Evolutionary conservation across 2,329 filamentous ascomycete species (phyloP), one percentile per base, ranked within the genome.

Genomic region (Ascochyta pisi): DNA sequence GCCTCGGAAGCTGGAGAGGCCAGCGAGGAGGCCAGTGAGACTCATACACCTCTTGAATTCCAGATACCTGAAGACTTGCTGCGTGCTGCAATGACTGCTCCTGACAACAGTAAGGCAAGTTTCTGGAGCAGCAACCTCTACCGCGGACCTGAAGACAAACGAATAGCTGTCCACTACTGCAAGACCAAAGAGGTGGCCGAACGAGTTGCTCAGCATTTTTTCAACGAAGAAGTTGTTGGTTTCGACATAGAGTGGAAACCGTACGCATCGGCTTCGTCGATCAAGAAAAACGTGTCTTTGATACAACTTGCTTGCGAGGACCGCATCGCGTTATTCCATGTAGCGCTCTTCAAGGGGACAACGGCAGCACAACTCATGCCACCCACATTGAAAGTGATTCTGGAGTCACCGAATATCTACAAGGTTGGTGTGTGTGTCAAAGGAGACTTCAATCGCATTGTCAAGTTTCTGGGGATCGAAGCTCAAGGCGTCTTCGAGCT

Each of bases 161-260:
- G 81, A 50, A 83, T 91, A 41, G 84, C 81, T 49, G 85, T 94
- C 0, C 90, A 96, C 72, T 96, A 96, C 71, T 96, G 92, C 78
- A 85, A 78, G 41, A 88, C 80, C 57, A 82, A 82, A 34, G 79
- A 87, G 34, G 86, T 85, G 3, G 87, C 89, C 41, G 91, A 96
- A 71, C 77, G 81, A 6, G 85, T 90, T 7, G 78, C 84, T n/a
- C 76, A 84, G 54, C 82, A 89, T 56, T 96, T 97, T 65, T 64
- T 86, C 41, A 65, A 83, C 16, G 86, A 94, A 67, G 82, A 85
- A 44, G 77, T 95, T 3, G 72, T 97, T n/a, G 93, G 93, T 0
- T 92, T 96, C 60, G 93, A 97, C 67, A 82, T 96, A 43, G 93
- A 97, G 77, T 97, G 93, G 93, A 89, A 89, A 61, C 65, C 66